Evolutionary conservation across 768 basidiomycete species (phyloP), one percentile per base, ranked within the genome.

Genomic region (Rhodotorula toruloides): DNA sequence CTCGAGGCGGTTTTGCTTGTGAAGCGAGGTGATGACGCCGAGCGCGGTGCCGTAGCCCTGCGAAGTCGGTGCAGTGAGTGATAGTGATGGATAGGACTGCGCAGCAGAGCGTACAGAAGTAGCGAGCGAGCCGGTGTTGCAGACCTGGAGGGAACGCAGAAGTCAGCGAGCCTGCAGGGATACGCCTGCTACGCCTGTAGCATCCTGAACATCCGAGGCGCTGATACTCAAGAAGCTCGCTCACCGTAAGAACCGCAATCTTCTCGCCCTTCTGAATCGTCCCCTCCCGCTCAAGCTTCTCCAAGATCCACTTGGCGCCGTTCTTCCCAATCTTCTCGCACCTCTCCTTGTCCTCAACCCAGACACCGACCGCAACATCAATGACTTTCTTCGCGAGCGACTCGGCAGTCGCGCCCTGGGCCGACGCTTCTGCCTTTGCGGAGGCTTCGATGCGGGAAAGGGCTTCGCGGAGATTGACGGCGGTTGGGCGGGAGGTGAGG

Each of bases 41-140:
- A 98, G 80, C 4, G 93, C 93, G 3, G 93, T 98, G 22, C 93
- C 93, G 77, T 96, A 94, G 29, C 92, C 93, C 91, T 93, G 72
- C 19, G 40, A 39, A 63, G 40, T 37, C 49, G 53, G 50, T 37
- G 56, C 58, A 60, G 10, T 6, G 11, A 19, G 59, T 54, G 73
- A 54, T 13, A 12, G 29, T 54, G 53, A n/a, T 27, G 17, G 61
- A 39, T 40, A 60, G 17, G 29, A n/a, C 8, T 4, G 25, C 11
- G 12, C 16, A 42, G 37, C n/a, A 44, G 58, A 32, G 34, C 86
- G 61, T 72, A 91, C 91, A 37, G 91, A 94, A 16, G 92, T 96
- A 2, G 94, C 93, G 69, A 98, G 82, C 31, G 88, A 90, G 8
- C 93, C 93, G n/a, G 93, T 98, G 77, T 97, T 97, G 80, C 93